Evolutionary conservation across 2,329 filamentous ascomycete genomes (phyloP).

Genomic region (Ceratocystis cacaofunesta): DNA sequence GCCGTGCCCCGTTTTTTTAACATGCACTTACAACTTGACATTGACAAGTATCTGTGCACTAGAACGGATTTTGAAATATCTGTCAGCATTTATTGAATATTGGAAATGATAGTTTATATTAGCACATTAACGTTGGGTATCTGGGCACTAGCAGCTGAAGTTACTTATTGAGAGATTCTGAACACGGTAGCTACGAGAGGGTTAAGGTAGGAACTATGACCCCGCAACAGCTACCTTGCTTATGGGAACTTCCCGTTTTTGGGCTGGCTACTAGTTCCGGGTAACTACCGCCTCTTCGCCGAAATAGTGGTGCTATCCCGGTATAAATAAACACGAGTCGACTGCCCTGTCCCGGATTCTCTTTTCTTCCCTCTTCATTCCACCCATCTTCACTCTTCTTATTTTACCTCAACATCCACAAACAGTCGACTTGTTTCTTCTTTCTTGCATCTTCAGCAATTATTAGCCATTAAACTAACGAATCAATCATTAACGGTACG

Average conservation of each 20-base stretch:
- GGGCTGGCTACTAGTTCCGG: neutral
- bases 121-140: neutral
- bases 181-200: neutral
- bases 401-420: neutral
- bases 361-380: neutral
- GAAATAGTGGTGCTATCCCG: neutral
- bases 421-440: neutral
- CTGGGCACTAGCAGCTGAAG: neutral
- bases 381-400: neutral
- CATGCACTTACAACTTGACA: neutral
- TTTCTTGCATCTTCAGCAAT: neutral
- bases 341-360: neutral
- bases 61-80: neutral
- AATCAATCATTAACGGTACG: neutral
- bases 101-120: too few relatives aligned
- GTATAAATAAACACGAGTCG: slow-evolving; percentile 2
- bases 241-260: neutral
- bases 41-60: neutral
- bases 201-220: neutral
- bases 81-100: neutral
- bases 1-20: neutral
- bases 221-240: neutral
- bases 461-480: neutral
- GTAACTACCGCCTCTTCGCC: neutral
- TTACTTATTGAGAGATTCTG: neutral